A percentile compares a stretch with the other conserved stretches of the same genome.
Conservation (phyloP, 345 rosid genomes). For the Rhizophora apiculata region DNA sequence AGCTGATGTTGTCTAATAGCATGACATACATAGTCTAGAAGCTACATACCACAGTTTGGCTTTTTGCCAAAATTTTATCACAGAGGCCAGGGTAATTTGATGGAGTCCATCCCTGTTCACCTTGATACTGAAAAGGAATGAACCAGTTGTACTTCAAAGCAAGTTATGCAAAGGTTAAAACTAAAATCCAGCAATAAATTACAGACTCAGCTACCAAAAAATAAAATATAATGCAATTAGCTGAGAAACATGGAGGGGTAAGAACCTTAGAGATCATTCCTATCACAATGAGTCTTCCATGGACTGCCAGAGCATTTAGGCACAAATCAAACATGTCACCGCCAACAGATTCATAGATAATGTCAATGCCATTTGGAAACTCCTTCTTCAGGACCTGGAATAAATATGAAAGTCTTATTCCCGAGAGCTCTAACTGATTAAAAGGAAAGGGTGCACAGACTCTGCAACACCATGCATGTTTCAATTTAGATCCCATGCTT, state of each 20-base stretch:
- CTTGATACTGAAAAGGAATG: slow-evolving; percentile 69
- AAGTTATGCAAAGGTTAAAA: background rate
- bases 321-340: slow-evolving; percentile 89
- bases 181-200: background rate
- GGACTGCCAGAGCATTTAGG: slow-evolving; percentile 76
- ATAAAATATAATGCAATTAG: background rate
- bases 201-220: background rate
- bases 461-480: background rate
- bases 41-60: slow-evolving; percentile 89
- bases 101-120: slow-evolving; percentile 85
- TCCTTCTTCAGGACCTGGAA: slow-evolving; percentile 76
- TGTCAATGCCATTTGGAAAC: slow-evolving; percentile 80
- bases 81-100: slow-evolving; percentile 81
- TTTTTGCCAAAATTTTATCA: slow-evolving; percentile 86
- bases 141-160: slow-evolving; percentile 2
- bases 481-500: background rate
- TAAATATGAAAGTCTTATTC: slow-evolving; percentile 1
- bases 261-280: slow-evolving; percentile 99
- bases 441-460: background rate
- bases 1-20: background rate
- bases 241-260: slow-evolving; percentile 7
- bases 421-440: background rate
- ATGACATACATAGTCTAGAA: slow-evolving; percentile 11
- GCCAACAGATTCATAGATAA: slow-evolving; percentile 92
- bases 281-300: slow-evolving; percentile 76